Base-by-base conservation (phyloP, 306 rosid species). In the Canavalia gladiata region DNA sequence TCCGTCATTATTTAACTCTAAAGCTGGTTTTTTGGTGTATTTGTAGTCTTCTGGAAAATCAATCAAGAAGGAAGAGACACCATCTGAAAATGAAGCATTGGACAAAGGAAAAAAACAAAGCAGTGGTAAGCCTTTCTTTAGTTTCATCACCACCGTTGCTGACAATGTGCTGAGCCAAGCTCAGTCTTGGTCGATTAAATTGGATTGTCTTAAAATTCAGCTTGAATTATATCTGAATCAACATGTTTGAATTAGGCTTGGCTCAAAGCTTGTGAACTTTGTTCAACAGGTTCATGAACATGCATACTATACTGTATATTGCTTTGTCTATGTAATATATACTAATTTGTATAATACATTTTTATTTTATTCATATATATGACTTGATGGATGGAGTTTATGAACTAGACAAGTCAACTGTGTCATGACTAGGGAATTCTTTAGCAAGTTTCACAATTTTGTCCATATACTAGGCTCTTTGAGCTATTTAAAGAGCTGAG, bases 21-120 rank as follows among this genome's bases (percentile, higher is more conserved):
- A 67, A 42, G 49, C 73, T 75, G 72, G 47, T 54, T 74, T 65
- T 13, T 64, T 83, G n/a, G 13, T 81, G 64, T 82, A 51, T 76
- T 77, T 88, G 82, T 77, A 93, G 99, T 93, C 99, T 83, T 88
- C 98, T 74, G 99, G 99, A 81, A 93, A 85, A 77, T 72, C 82
- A 81, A 83, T 80, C 84, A 90, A 87, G 88, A 86, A 86, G 77
- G 96, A 47, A 64, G 93, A 83, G 84, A 54, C 75, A 8, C 76
- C 76, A 69, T 77, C 84, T 79, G 85, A 2, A 82, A 87, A 63
- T 71, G 88, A 79, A 75, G 87, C 81, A 50, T 62, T 73, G 13
- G 87, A 80, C 57, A 77, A 67, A 73, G 92, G 60, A 75, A 86
- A 88, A 72, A 90, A 87, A 75, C 75, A 86, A 49, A 84, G 74